phyloP scores from a whole-genome alignment of 768 basidiomycete species.

The Russula vinacea region DNA sequence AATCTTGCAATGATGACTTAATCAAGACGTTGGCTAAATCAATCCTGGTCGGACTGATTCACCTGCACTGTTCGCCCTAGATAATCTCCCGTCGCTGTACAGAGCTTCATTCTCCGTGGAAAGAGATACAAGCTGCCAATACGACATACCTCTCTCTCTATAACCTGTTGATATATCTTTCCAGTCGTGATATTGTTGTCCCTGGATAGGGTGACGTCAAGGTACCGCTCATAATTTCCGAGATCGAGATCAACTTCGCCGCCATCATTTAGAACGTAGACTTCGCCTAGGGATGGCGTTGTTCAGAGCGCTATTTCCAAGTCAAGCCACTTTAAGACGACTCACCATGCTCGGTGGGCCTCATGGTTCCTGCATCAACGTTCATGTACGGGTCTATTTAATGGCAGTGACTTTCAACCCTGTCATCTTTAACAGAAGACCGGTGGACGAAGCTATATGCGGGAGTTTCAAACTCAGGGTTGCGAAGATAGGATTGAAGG shows the following conservation, averaged over 20 bases:
- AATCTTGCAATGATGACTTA: slow-evolving; percentile 49
- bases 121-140: neutral
- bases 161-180: slow-evolving; percentile 95
- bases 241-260: slow-evolving; percentile 98
- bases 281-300: slow-evolving; percentile 63
- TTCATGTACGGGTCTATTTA: slow-evolving; percentile 99
- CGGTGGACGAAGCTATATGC: slow-evolving; percentile 86
- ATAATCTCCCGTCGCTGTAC: slow-evolving; percentile 74
- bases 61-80: slow-evolving; percentile 97
- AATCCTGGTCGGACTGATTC: slow-evolving; percentile 26
- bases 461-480: slow-evolving; percentile 30
- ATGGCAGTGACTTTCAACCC: slow-evolving; percentile 97
- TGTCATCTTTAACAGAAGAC: slow-evolving; percentile 88
- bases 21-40: slow-evolving; percentile 9
- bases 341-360: slow-evolving; percentile 96
- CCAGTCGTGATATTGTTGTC: slow-evolving; percentile 99
- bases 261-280: slow-evolving; percentile 96
- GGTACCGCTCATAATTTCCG: slow-evolving; percentile 97
- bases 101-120: slow-evolving; percentile 14
- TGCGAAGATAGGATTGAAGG: slow-evolving; percentile 29
- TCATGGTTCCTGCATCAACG: slow-evolving; percentile 99
- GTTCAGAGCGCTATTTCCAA: slow-evolving; percentile 12
- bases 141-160: slow-evolving; percentile 86
- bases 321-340: slow-evolving; percentile 5
- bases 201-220: slow-evolving; percentile 87